Evolutionary conservation across 768 basidiomycete genomes (phyloP).

Genomic region (Trametes cubensis): DNA sequence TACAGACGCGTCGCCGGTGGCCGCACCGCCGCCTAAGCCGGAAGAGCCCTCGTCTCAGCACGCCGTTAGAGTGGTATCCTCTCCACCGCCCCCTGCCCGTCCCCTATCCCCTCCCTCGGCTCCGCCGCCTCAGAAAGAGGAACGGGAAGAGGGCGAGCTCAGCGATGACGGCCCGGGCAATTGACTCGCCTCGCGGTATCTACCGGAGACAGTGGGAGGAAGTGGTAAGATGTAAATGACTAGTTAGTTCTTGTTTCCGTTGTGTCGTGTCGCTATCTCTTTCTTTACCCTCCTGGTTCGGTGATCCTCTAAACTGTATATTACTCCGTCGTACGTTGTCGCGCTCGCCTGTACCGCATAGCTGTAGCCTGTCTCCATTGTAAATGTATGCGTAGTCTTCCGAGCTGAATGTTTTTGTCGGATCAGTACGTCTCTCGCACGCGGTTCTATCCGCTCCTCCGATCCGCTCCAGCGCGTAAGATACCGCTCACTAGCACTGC

Average conservation of each 20-base stretch:
- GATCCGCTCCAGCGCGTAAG: no score
- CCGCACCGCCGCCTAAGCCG: background rate
- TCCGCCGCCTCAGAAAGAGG: conserved; percentile 19
- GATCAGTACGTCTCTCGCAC: no score
- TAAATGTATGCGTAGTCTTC: conserved; percentile 17
- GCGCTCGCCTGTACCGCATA: conserved; percentile 22
- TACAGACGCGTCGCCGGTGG: background rate
- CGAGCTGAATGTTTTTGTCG: background rate
- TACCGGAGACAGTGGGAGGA: background rate
- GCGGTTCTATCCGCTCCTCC: no score
- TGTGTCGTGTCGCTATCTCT: no score
- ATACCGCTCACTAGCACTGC: no score
- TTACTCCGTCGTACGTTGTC: conserved; percentile 14
- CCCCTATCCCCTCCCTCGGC: background rate
- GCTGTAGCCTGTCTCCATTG: conserved; percentile 23
- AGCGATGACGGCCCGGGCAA: conserved; percentile 12
- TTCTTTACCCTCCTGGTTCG: background rate
- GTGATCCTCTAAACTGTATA: conserved; percentile 14
- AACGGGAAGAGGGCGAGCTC: conserved; percentile 30
- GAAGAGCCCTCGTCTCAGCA: background rate
- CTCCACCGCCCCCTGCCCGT: conserved; percentile 1
- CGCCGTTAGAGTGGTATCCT: background rate
- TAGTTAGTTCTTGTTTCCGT: background rate
- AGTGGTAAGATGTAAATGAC: conserved; percentile 2
- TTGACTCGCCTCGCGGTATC: background rate